A percentile compares a stretch with the other conserved stretches of the same genome.
Conservation (phyloP, 108 stramenopile genomes). For the Cyclotella cryptica region DNA sequence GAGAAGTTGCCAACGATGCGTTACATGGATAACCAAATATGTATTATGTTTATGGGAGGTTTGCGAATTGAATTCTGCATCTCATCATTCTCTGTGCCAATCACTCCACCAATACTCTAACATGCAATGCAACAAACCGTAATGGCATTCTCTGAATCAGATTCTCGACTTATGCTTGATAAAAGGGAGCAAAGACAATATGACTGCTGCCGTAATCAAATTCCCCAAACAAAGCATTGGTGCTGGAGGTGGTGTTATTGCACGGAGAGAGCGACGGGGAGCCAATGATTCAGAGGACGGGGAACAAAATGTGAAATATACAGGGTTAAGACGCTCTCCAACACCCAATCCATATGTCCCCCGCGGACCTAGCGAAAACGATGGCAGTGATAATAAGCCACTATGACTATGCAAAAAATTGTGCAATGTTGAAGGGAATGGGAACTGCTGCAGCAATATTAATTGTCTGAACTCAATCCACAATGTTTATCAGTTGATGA, state of each 20-base stretch:
- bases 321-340: slow-evolving; percentile 4
- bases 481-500: too few relatives aligned
- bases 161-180: slow-evolving; percentile 75
- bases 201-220: slow-evolving; percentile 80
- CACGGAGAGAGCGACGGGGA: slow-evolving; percentile 51
- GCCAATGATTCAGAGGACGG: background rate
- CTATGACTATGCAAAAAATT: background rate
- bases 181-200: slow-evolving; percentile 89
- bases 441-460: too few relatives aligned
- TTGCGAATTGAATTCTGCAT: background rate
- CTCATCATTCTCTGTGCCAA: too few relatives aligned
- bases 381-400: background rate
- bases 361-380: background rate
- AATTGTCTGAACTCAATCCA: too few relatives aligned
- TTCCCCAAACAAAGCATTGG: slow-evolving; percentile 66
- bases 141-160: slow-evolving; percentile 21
- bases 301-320: background rate
- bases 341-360: slow-evolving; percentile 25
- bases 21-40: background rate
- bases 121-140: too few relatives aligned
- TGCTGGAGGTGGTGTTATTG: slow-evolving; percentile 68
- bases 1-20: slow-evolving; percentile 18
- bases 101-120: background rate
- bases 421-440: too few relatives aligned
- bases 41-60: background rate